A percentile compares a stretch with the other conserved stretches of the same genome.
These are phyloP conservation scores for Lentinula raphanica DNA, from an alignment of 768 basidiomycete genomes.

Conservation along the genomic window DNA sequence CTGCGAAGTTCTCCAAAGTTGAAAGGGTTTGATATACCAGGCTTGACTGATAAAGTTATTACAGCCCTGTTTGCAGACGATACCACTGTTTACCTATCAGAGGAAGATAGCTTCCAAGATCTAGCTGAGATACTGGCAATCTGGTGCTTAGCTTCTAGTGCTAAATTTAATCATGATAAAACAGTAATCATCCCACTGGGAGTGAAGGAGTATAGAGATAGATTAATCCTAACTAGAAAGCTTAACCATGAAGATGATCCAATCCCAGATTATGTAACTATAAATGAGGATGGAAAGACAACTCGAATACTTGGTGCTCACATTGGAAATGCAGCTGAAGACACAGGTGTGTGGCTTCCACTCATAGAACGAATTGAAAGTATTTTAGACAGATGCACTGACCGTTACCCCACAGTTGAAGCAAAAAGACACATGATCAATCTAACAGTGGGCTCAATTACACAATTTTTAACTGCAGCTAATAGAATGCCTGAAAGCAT, in stretches of 20 bases:
- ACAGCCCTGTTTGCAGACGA: slow-evolving; percentile 22
- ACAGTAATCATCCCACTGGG: slow-evolving; percentile 21
- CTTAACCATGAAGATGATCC: background rate
- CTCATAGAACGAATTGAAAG: slow-evolving; percentile 4
- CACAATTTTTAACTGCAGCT: slow-evolving; percentile 10
- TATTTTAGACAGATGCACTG: background rate
- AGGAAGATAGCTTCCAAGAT: background rate
- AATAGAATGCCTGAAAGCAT: slow-evolving; percentile 16
- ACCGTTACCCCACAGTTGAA: slow-evolving; percentile 6
- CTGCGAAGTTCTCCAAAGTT: slow-evolving; percentile 13
- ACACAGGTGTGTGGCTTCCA: background rate
- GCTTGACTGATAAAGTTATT: slow-evolving; percentile 1
- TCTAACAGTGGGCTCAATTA: slow-evolving; percentile 3
- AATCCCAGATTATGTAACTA: background rate
- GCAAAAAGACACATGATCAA: background rate
- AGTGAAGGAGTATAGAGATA: background rate
- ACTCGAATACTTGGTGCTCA: slow-evolving; percentile 3
- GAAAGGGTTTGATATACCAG: slow-evolving; percentile 14
- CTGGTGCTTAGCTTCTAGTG: slow-evolving; percentile 10
- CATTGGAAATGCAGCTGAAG: slow-evolving; percentile 5
- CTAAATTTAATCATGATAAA: slow-evolving; percentile 19
- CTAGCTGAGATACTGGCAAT: slow-evolving; percentile 5
- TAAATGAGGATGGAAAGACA: slow-evolving; percentile 4
- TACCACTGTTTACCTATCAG: too few species aligned
- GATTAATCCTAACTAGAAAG: background rate